Conservation (phyloP, 495 filamentous ascomycete species). For the Umbilicaria muhlenbergii region DNA sequence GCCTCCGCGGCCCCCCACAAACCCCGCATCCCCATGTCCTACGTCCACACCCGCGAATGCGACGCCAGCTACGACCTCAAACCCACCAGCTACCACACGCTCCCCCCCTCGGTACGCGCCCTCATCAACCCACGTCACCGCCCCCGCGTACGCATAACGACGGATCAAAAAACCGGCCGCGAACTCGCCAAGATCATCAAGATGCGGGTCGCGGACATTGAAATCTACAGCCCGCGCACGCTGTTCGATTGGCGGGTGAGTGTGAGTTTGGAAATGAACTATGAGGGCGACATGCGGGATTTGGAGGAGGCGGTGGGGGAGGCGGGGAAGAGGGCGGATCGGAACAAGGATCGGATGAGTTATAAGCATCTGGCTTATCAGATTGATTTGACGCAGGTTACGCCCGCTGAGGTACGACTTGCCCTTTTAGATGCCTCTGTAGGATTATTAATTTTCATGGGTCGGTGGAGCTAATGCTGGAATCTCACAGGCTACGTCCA, state of each 20-base stretch:
- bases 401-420: slow-evolving; percentile 39
- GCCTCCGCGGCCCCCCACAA: slow-evolving; percentile 23
- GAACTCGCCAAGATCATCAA: slow-evolving; percentile 79
- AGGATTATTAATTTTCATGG: background rate
- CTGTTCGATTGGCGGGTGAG: slow-evolving; percentile 77
- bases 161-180: slow-evolving; percentile 55
- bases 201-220: slow-evolving; percentile 65
- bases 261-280: slow-evolving; percentile 80
- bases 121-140: slow-evolving; percentile 40
- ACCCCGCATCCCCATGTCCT: slow-evolving; percentile 53
- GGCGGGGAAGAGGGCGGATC: slow-evolving; percentile 35
- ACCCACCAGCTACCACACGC: slow-evolving; percentile 27
- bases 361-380: slow-evolving; percentile 76
- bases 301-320: slow-evolving; percentile 27
- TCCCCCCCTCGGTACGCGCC: slow-evolving; percentile 39
- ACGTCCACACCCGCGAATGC: slow-evolving; percentile 62
- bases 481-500: slow-evolving; percentile 20
- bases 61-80: slow-evolving; percentile 75
- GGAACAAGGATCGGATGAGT: slow-evolving; percentile 77
- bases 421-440: background rate
- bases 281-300: slow-evolving; percentile 47
- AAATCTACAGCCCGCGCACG: slow-evolving; percentile 56
- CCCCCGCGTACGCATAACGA: slow-evolving; percentile 60
- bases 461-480: background rate
- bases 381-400: slow-evolving; percentile 82